Percentiles rank a stretch among this genome's conserved stretches.
These are phyloP conservation scores for Tolypocladium capitatum DNA, from an alignment of 2,329 filamentous ascomycete species.

Conservation along the genomic window DNA sequence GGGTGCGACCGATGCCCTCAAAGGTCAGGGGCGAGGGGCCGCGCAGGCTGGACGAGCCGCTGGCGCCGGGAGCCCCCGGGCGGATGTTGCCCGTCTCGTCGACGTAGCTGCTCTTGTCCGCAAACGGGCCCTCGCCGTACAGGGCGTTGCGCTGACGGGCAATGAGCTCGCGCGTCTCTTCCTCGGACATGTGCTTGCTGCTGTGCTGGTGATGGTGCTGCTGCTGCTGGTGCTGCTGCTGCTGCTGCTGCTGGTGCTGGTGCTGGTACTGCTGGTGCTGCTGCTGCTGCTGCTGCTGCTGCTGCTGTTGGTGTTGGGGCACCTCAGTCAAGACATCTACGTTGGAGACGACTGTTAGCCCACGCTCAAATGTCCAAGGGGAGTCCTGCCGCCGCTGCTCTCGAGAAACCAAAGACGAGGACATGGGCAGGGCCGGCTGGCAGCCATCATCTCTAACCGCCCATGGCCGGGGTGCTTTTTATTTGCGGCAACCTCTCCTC, in stretches of 20 bases:
- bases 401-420: neutral
- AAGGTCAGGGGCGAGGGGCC: constrained; percentile 71
- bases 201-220: constrained; percentile 4
- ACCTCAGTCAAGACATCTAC: constrained; percentile 40
- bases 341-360: constrained; percentile 24
- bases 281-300: neutral
- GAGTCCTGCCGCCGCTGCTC: neutral
- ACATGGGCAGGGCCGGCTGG: constrained; percentile 4
- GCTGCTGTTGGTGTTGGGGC: constrained; percentile 7
- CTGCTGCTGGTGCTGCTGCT: neutral
- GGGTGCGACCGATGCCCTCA: constrained; percentile 39
- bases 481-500: constrained; percentile 19
- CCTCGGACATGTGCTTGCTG: constrained; percentile 83
- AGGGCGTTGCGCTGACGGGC: constrained; percentile 89
- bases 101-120: constrained; percentile 51
- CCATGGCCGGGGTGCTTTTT: constrained; percentile 17
- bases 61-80: constrained; percentile 51
- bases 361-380: constrained; percentile 15
- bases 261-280: neutral
- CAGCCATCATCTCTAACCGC: constrained; percentile 7
- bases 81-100: constrained; percentile 55
- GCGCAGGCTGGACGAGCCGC: constrained; percentile 50
- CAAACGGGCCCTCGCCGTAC: constrained; percentile 66
- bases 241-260: neutral
- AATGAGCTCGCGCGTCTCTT: constrained; percentile 90